Base-by-base conservation (phyloP, 371 early-diverging fungal genomes). In the Mortierella sp. region DNA sequence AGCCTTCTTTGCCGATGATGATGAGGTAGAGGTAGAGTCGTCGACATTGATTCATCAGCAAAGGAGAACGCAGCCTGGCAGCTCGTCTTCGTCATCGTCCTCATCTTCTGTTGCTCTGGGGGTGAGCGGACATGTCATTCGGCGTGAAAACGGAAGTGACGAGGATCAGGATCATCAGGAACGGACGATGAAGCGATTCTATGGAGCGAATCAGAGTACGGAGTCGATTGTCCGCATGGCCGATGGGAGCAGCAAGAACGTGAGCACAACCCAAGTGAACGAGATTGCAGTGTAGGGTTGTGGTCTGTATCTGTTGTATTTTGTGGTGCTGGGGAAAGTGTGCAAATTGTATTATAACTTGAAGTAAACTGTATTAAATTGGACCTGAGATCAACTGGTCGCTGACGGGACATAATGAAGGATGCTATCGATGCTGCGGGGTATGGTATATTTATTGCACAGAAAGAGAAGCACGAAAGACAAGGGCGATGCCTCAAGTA, bases 1-100 rank as follows among this genome's bases (percentile, higher is more conserved):
- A 1, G 76, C 70, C 4, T 76, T 76, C 39, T 57, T 60, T 48
- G 51, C 56, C 5, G 78, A 76, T 42, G 78, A 76, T 12, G 39
- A 17, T 2, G 69, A 63, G 15, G 59, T 49, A 4, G 28, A 28
- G 56, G 30, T n/a, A 46, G 46, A 46, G 14, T 46, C 27, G 41
- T 37, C n/a, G 26, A n/a, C n/a, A n/a, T n/a, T n/a, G n/a, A n/a
- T n/a, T n/a, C n/a, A n/a, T n/a, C n/a, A n/a, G n/a, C n/a, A n/a
- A n/a, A n/a, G n/a, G n/a, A n/a, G n/a, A n/a, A n/a, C n/a, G n/a
- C n/a, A n/a, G n/a, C n/a, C n/a, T n/a, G n/a, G n/a, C n/a, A n/a
- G n/a, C n/a, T n/a, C n/a, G n/a, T n/a, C n/a, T n/a, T n/a, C n/a
- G n/a, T n/a, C n/a, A n/a, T n/a, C n/a, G n/a, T n/a, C n/a, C n/a